A percentile compares a stretch with the other conserved stretches of the same genome.
phyloP scores from a whole-genome alignment of 495 filamentous ascomycete genomes.

The Rhypophila decipiens region DNA sequence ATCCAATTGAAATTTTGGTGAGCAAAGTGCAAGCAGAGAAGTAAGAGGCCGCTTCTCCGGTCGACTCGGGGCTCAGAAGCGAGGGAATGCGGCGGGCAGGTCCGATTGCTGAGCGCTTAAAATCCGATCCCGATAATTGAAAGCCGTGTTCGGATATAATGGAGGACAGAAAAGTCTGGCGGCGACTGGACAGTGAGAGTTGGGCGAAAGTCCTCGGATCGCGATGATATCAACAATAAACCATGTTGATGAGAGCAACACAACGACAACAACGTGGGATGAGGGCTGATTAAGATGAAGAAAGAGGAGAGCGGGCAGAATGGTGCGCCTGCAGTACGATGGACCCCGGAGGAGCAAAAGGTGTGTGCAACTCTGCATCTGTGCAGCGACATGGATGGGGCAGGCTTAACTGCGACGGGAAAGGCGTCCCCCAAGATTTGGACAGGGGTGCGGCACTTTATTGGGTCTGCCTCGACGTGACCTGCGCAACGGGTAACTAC shows the following conservation, averaged over 20 bases:
- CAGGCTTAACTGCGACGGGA: conserved; percentile 3
- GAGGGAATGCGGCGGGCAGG: no score
- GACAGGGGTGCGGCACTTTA: conserved; percentile 6
- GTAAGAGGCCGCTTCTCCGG: neutral
- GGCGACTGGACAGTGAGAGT: neutral
- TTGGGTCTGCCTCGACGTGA: conserved; percentile 8
- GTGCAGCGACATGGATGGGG: no score
- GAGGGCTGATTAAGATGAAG: neutral
- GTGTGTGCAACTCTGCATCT: neutral
- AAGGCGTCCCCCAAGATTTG: conserved; percentile 5
- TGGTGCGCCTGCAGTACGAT: conserved; percentile 9
- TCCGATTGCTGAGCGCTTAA: no score
- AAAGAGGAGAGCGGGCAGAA: neutral
- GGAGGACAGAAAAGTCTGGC: neutral
- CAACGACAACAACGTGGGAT: neutral
- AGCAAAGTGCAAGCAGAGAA: neutral
- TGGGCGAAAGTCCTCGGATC: neutral
- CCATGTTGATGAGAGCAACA: neutral
- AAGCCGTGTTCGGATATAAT: neutral
- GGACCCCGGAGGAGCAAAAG: conserved; percentile 3
- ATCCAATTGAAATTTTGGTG: neutral
- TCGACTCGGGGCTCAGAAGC: no score
- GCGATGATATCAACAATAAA: neutral
- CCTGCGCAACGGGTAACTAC: no score
- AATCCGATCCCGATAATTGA: no score